Conservation (phyloP, 129 eudicot species). For the Flaveria ramosissima region DNA sequence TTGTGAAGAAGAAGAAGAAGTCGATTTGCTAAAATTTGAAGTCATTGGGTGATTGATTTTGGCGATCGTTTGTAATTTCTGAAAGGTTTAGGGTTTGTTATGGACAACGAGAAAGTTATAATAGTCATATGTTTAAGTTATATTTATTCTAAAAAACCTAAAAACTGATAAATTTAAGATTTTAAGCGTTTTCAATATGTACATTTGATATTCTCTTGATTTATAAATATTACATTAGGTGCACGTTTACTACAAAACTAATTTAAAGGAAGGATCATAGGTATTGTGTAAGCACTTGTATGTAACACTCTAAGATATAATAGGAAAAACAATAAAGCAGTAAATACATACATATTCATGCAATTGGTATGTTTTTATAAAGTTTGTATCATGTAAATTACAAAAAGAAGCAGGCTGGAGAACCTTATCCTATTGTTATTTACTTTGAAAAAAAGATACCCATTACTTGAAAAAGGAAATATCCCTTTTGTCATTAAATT, state of each 20-base stretch:
- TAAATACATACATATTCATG: too few species aligned
- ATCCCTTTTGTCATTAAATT: slow-evolving; percentile 1
- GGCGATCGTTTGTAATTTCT: too few species aligned
- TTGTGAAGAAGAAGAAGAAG: too few species aligned
- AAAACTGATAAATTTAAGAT: too few species aligned
- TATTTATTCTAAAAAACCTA: not conserved
- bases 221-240: not conserved
- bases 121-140: not conserved
- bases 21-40: too few species aligned
- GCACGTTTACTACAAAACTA: not conserved
- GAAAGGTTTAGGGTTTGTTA: too few species aligned
- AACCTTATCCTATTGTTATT: slow-evolving; percentile 30
- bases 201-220: not conserved
- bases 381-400: not conserved
- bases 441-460: slow-evolving; percentile 18
- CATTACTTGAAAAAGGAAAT: slow-evolving; percentile 1
- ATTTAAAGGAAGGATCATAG: not conserved
- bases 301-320: not conserved
- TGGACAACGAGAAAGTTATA: not conserved
- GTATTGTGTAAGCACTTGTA: too few species aligned
- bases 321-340: not conserved
- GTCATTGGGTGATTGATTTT: too few species aligned
- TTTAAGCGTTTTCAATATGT: not conserved
- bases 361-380: too few species aligned
- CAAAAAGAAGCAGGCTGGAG: slow-evolving; percentile 21